phyloP scores from a whole-genome alignment of 164 flowering plant species.

The Brasenia schreberi region DNA sequence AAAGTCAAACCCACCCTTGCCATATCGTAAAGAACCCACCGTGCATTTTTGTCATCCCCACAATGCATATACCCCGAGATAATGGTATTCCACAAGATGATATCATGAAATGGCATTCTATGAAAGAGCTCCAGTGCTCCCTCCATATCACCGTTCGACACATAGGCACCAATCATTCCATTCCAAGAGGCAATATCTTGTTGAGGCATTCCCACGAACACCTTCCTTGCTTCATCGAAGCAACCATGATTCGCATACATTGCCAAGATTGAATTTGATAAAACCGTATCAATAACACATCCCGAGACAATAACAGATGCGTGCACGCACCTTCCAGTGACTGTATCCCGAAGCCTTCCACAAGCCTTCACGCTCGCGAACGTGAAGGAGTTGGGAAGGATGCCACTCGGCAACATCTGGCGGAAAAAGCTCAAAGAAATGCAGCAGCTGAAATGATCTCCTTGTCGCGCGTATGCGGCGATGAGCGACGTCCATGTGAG shows the following conservation, averaged over 20 bases:
- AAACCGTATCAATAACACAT: slow-evolving; percentile 28
- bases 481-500: slow-evolving; percentile 22
- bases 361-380: slow-evolving; percentile 49
- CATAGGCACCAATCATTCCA: slow-evolving; percentile 38
- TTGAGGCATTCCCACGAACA: slow-evolving; percentile 32
- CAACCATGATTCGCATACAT: slow-evolving; percentile 40
- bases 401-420: slow-evolving; percentile 29
- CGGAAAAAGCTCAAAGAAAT: slow-evolving; percentile 12
- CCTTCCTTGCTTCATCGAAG: slow-evolving; percentile 22
- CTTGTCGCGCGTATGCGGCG: slow-evolving; percentile 17
- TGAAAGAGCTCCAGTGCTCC: slow-evolving; percentile 38
- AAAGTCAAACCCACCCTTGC: slow-evolving; percentile 16
- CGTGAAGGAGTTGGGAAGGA: slow-evolving; percentile 42
- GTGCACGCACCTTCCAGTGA: slow-evolving; percentile 38
- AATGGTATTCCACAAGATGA: slow-evolving; percentile 62
- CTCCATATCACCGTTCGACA: slow-evolving; percentile 29
- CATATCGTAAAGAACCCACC: slow-evolving; percentile 37
- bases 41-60: slow-evolving; percentile 22
- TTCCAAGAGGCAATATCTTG: slow-evolving; percentile 47
- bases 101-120: slow-evolving; percentile 31
- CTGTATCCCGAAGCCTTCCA: slow-evolving; percentile 17
- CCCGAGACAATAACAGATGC: slow-evolving; percentile 47
- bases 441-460: not conserved
- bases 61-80: slow-evolving; percentile 57
- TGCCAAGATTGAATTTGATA: slow-evolving; percentile 45